A percentile compares a stretch with the other conserved stretches of the same genome.
phyloP scores from a whole-genome alignment of 306 rosid genomes.

The Dryas drummondii region DNA sequence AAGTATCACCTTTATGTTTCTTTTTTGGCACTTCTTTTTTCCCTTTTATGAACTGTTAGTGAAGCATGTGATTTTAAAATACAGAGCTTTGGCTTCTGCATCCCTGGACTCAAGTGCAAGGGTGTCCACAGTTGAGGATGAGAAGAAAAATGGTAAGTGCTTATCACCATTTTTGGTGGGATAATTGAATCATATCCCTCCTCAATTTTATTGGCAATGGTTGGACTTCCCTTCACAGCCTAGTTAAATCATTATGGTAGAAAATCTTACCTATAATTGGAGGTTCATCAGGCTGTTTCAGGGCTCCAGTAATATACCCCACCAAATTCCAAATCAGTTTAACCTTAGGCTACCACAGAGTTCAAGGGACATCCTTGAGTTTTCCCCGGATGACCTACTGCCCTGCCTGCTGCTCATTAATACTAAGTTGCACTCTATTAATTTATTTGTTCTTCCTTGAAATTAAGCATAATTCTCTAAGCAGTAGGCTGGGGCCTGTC shows the following conservation, averaged over 20 bases:
- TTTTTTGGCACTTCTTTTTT: slow-evolving; percentile 7
- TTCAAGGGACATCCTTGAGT: neutral
- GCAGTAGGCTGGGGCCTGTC: neutral
- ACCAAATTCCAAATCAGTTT: neutral
- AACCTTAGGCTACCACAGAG: neutral
- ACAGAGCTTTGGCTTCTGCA: slow-evolving; percentile 80
- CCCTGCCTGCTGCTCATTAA: too few relatives aligned
- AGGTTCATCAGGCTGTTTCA: neutral
- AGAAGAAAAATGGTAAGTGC: slow-evolving; percentile 55
- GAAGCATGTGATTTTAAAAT: slow-evolving; percentile 28
- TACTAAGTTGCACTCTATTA: too few relatives aligned
- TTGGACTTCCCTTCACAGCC: slow-evolving; percentile 4
- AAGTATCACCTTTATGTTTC: slow-evolving; percentile 8
- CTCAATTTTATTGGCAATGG: slow-evolving; percentile 23
- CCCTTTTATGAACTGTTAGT: slow-evolving; percentile 9
- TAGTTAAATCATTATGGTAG: neutral
- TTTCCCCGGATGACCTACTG: neutral
- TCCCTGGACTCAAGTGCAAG: slow-evolving; percentile 87
- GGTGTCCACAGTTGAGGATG: slow-evolving; percentile 63
- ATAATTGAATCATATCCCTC: slow-evolving; percentile 7
- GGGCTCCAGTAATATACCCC: neutral
- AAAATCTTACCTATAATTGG: neutral
- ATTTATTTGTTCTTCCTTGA: too few relatives aligned
- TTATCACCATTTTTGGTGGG: slow-evolving; percentile 20
- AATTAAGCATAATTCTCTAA: neutral